Evolutionary conservation across 108 stramenopile genomes (phyloP), one percentile per base, ranked within the genome.

Genomic region (Nannochloropsis salina): DNA sequence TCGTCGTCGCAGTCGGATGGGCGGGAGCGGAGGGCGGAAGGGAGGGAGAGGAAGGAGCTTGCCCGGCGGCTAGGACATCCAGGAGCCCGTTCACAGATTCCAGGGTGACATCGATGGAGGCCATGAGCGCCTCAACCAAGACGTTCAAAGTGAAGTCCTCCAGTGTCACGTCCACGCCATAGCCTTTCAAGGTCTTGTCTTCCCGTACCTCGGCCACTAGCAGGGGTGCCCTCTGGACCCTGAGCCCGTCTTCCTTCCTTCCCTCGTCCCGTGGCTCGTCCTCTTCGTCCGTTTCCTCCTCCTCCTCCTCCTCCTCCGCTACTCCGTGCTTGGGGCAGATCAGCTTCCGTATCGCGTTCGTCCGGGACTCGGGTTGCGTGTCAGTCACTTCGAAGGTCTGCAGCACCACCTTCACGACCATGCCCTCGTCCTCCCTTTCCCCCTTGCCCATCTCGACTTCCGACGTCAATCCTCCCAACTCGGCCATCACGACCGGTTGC

Each of bases 301-400:
- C 61, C 61, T 74, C 61, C 3, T 2, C 61, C 61, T 4, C 61
- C 6, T n/a, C 61, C n/a, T 74, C 61, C 4, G 61, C 61, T n/a
- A 74, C 61, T 1, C 61, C 61, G n/a, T 74, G 61, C n/a, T 74
- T 74, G 15, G 61, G 61, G n/a, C 61, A 74, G 8, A 74, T 74
- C 3, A 74, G 8, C 6, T 74, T 74, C 6, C 61, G 15, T 4
- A 74, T 74, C 61, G 61, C 61, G 6, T 74, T 74, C 61, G 15
- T 15, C 61, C 61, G 15, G 20, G 61, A 74, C 6, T 74, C 61
- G 5, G 61, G 61, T 6, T 74, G 61, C 8, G 61, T 74, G n/a
- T 74, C 61, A 4, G 61, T 74, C 61, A 74, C 61, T 74, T 74
- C 61, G 8, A 74, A 74, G n/a, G 61, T 74, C 61, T 74, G 61